These are phyloP conservation scores for Terana coerulea DNA, from an alignment of 768 basidiomycete genomes.

Conservation along the genomic window DNA sequence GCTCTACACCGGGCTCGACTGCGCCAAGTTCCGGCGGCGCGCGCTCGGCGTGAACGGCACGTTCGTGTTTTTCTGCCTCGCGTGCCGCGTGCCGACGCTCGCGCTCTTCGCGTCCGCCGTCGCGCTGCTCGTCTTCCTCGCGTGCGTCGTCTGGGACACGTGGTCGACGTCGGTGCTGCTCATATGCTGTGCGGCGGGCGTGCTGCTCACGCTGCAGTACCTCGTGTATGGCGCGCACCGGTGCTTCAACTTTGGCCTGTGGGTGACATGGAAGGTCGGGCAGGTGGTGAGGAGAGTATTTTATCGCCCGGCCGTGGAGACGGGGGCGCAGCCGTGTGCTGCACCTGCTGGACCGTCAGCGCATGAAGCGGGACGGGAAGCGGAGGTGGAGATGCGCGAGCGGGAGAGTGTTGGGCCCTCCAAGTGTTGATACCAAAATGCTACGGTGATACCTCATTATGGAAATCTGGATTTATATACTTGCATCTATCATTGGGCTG, in stretches of 20 bases:
- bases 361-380: no score
- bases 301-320: no score
- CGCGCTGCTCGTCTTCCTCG: slow-evolving; percentile 58
- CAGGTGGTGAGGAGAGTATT: no score
- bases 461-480: no score
- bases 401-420: no score
- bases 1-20: slow-evolving; percentile 51
- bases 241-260: slow-evolving; percentile 15
- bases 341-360: no score
- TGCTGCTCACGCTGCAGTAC: slow-evolving; percentile 63
- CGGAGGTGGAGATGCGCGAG: no score
- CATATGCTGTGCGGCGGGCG: slow-evolving; percentile 53
- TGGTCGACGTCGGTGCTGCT: slow-evolving; percentile 63
- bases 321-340: no score
- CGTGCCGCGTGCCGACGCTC: slow-evolving; percentile 58
- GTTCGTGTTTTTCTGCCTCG: slow-evolving; percentile 68
- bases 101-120: slow-evolving; percentile 54
- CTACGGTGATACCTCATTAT: no score
- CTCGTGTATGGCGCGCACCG: slow-evolving; percentile 49
- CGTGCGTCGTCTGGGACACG: slow-evolving; percentile 55
- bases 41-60: slow-evolving; percentile 49
- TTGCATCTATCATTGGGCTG: no score
- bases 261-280: slow-evolving; percentile 14
- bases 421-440: no score
- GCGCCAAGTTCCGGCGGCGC: slow-evolving; percentile 45